Percentiles rank a stretch among this genome's conserved stretches.
These are phyloP conservation scores for Capsicum chinense DNA, from an alignment of 257 asterid species.

Conservation along the genomic window DNA sequence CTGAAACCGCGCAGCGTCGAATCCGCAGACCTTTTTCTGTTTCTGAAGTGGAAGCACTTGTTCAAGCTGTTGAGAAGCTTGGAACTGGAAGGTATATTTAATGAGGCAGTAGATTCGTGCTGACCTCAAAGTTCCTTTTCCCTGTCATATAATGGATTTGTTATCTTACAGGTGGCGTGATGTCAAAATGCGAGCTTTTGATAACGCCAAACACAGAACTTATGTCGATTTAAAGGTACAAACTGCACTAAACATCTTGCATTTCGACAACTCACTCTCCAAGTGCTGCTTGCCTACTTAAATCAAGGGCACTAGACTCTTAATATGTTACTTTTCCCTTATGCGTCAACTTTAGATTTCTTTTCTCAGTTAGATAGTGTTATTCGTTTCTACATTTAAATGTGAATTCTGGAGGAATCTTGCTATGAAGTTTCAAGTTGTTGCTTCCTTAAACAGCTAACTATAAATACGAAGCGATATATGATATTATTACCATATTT, in stretches of 20 bases:
- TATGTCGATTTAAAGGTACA: conserved; percentile 40
- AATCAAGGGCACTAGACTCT: neutral
- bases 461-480: neutral
- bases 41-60: conserved; percentile 79
- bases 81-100: conserved; percentile 47
- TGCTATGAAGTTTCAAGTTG: neutral
- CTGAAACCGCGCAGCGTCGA: conserved; percentile 67
- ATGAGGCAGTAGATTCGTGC: neutral
- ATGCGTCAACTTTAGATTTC: neutral
- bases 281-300: neutral
- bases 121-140: neutral
- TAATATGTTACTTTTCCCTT: neutral
- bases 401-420: neutral
- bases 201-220: conserved; percentile 39
- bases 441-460: conserved; percentile 12
- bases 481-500: neutral
- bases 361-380: conserved; percentile 1
- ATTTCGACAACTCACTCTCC: neutral
- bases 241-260: neutral
- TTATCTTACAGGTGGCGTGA: conserved; percentile 37
- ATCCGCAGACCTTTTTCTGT: conserved; percentile 83
- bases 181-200: conserved; percentile 41
- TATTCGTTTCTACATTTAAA: neutral
- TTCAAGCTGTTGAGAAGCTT: conserved; percentile 58
- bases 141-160: neutral